Evolutionary conservation across 2,329 filamentous ascomycete genomes (phyloP).

Genomic region (Neonectria ditissima): DNA sequence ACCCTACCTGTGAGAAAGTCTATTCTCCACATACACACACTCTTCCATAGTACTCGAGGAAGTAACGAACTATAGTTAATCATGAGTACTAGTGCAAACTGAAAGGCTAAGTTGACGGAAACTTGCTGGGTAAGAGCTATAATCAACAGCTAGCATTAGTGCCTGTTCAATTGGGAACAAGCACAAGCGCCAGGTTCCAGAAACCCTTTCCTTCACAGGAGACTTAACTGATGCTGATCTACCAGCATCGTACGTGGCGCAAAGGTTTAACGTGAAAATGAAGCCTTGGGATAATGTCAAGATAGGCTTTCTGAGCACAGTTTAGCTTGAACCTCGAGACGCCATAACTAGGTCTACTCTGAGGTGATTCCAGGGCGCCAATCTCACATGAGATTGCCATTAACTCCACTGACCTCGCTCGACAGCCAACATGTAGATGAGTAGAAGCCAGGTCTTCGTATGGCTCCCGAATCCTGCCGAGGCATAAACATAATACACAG

Average conservation of each 20-base stretch:
- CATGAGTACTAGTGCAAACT: conserved; percentile 27
- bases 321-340: conserved; percentile 19
- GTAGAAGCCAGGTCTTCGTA: conserved; percentile 26
- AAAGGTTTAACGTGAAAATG: conserved; percentile 27
- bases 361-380: conserved; percentile 28
- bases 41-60: conserved; percentile 71
- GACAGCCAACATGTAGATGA: conserved; percentile 24
- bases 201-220: conserved; percentile 33
- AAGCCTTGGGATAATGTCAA: conserved; percentile 24
- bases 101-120: conserved; percentile 26
- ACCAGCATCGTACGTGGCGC: conserved; percentile 21
- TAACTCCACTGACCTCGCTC: conserved; percentile 25
- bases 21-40: too few relatives aligned
- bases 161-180: conserved; percentile 45
- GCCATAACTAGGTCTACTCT: conserved; percentile 19
- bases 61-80: conserved; percentile 57
- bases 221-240: conserved; percentile 29
- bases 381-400: conserved; percentile 26
- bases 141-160: conserved; percentile 75
- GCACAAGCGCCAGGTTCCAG: conserved; percentile 33
- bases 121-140: conserved; percentile 53
- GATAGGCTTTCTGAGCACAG: conserved; percentile 20
- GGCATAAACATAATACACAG: conserved; percentile 28
- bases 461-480: conserved; percentile 26
- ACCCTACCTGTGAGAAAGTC: too few relatives aligned